Percentiles rank a stretch among this genome's conserved stretches.
phyloP scores from a whole-genome alignment of 2,329 filamentous ascomycete genomes.

The Paraphoma chrysanthemicola region DNA sequence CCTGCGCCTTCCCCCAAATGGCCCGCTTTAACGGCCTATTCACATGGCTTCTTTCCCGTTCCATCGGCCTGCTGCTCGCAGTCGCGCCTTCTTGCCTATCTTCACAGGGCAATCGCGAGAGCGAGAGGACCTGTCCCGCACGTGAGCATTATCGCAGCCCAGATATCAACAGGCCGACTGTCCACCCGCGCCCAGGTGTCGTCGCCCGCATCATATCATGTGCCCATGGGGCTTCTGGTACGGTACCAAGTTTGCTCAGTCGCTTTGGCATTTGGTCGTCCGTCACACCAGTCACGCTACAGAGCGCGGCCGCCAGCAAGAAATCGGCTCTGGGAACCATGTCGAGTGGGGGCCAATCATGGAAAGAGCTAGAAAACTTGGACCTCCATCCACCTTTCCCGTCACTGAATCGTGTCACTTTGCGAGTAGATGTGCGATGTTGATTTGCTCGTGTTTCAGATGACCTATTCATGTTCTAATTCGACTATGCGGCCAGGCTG shows the following conservation, averaged over 20 bases:
- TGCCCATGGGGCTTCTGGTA: conserved; percentile 4
- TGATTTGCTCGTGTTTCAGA: conserved; percentile 15
- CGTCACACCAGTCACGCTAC: conserved; percentile 36
- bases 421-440: conserved; percentile 7
- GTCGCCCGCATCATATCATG: conserved; percentile 6
- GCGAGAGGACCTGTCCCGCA: conserved; percentile 18
- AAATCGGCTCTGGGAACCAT: conserved; percentile 19
- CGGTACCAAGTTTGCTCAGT: conserved; percentile 5
- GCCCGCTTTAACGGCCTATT: conserved; percentile 17
- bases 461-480: not conserved
- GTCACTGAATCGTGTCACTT: conserved; percentile 35
- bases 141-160: conserved; percentile 17
- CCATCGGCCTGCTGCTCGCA: not conserved
- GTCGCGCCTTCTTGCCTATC: not conserved
- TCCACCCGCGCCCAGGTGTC: not conserved
- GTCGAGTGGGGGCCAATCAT: conserved; percentile 40
- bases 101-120: not conserved
- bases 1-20: conserved; percentile 31
- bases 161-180: conserved; percentile 2
- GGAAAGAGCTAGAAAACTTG: conserved; percentile 45
- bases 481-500: not conserved
- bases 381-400: conserved; percentile 13
- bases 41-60: conserved; percentile 22
- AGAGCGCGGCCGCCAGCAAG: conserved; percentile 25
- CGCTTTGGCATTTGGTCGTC: conserved; percentile 16